phyloP scores from a whole-genome alignment of 768 basidiomycete genomes.

The Mycena vitilis region DNA sequence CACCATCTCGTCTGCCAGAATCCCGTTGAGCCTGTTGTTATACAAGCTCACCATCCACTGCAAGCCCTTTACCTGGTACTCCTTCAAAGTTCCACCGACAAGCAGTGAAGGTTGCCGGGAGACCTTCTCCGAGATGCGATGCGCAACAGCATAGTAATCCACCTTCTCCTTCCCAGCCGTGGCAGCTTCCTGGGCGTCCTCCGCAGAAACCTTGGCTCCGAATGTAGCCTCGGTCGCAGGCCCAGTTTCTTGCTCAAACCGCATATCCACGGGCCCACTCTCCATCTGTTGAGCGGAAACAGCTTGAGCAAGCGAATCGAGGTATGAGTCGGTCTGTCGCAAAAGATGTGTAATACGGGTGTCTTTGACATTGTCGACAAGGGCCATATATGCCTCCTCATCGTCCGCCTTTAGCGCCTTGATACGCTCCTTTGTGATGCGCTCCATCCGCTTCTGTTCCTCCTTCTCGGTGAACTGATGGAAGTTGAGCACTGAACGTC shows the following conservation, averaged over 20 bases:
- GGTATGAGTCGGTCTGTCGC: conserved; percentile 92
- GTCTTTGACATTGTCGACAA: conserved; percentile 99
- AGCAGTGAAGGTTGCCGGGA: conserved; percentile 78
- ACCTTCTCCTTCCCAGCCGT: conserved; percentile 71
- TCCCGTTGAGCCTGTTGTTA: conserved; percentile 95
- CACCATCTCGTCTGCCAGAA: conserved; percentile 95
- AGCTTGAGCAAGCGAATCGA: conserved; percentile 94
- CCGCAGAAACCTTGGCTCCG: conserved; percentile 80
- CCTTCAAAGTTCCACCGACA: conserved; percentile 90
- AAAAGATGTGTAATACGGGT: conserved; percentile 97
- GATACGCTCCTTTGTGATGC: conserved; percentile 96
- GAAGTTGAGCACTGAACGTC: conserved; percentile 83
- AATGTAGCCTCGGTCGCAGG: conserved; percentile 90
- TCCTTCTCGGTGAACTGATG: conserved; percentile 95
- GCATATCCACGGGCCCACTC: conserved; percentile 54
- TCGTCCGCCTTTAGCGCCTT: conserved; percentile 98
- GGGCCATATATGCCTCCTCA: conserved; percentile 99
- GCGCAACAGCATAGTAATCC: conserved; percentile 97
- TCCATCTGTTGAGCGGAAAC: conserved; percentile 94
- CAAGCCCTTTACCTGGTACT: conserved; percentile 93
- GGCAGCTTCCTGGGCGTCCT: conserved; percentile 62
- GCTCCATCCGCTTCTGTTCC: conserved; percentile 96
- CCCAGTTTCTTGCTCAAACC: conserved; percentile 74
- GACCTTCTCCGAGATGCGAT: conserved; percentile 90
- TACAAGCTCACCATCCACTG: conserved; percentile 99